These are phyloP conservation scores for Monascus purpureus DNA, from an alignment of 495 filamentous ascomycete species.

Conservation along the genomic window DNA sequence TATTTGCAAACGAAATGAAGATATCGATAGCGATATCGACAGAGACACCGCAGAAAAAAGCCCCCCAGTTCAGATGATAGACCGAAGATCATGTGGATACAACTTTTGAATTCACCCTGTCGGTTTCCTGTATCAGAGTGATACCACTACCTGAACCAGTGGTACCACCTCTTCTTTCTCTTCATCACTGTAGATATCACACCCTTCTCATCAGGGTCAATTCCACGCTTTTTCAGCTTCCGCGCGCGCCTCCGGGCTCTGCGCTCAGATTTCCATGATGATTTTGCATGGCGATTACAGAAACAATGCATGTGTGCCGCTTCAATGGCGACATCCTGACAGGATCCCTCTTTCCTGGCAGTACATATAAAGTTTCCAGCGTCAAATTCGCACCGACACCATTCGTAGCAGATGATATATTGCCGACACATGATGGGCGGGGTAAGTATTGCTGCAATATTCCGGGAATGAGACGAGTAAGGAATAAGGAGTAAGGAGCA, in stretches of 20 bases:
- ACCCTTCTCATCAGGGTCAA: neutral
- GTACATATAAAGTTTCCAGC: slow-evolving; percentile 20
- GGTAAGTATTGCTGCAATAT: neutral
- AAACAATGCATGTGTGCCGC: slow-evolving; percentile 33
- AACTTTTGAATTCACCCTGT: no score
- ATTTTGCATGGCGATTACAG: slow-evolving; percentile 27
- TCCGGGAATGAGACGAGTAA: neutral
- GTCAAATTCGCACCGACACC: slow-evolving; percentile 32
- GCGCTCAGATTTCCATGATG: slow-evolving; percentile 23
- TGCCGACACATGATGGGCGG: slow-evolving; percentile 25
- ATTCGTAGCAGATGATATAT: slow-evolving; percentile 28
- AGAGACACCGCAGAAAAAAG: no score
- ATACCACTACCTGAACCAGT: neutral
- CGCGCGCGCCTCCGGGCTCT: slow-evolving; percentile 12
- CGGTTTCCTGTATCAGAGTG: no score
- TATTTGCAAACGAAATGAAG: no score
- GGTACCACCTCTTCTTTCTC: neutral
- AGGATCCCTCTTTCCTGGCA: slow-evolving; percentile 16
- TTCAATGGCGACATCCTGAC: slow-evolving; percentile 21
- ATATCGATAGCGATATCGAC: no score
- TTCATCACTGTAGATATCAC: neutral
- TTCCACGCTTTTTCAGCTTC: slow-evolving; percentile 5
- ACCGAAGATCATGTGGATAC: no score
- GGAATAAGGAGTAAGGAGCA: neutral
- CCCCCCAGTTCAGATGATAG: no score